phyloP scores from a whole-genome alignment of 1,139 yeast species.

The Hyphopichia khmerensis region DNA sequence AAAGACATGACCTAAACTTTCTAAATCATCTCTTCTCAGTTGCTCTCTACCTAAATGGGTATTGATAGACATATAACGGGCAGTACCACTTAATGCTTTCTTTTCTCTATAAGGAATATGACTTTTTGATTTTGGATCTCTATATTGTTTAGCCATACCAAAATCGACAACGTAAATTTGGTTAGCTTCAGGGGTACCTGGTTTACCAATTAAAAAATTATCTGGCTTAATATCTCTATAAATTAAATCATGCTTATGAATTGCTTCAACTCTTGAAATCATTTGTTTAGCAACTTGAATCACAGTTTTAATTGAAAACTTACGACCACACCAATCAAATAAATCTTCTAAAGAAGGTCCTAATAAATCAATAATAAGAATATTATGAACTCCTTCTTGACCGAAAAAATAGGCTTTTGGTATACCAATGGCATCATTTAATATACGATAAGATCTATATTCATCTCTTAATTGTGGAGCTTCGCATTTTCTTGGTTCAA shows the following conservation, averaged over 20 bases:
- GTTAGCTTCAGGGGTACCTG: conserved; percentile 63
- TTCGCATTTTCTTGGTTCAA: conserved; percentile 76
- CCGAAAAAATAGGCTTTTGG: conserved; percentile 80
- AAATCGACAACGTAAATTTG: conserved; percentile 48
- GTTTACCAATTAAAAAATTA: conserved; percentile 70
- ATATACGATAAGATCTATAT: conserved; percentile 67
- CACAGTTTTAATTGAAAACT: conserved; percentile 66
- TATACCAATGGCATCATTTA: conserved; percentile 60
- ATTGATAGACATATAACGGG: conserved; percentile 64
- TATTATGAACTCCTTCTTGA: conserved; percentile 77
- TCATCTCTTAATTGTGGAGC: conserved; percentile 82
- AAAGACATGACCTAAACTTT: conserved; percentile 63
- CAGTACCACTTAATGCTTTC: conserved; percentile 64
- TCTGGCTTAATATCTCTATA: conserved; percentile 80
- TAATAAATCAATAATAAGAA: conserved; percentile 66
- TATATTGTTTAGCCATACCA: conserved; percentile 69
- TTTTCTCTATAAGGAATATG: conserved; percentile 65
- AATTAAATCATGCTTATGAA: conserved; percentile 68
- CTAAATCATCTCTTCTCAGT: conserved; percentile 62
- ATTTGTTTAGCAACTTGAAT: conserved; percentile 75
- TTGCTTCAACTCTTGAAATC: conserved; percentile 64
- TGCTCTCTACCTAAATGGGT: conserved; percentile 67
- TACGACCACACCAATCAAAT: conserved; percentile 80
- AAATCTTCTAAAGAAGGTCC: conserved; percentile 80
- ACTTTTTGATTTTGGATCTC: conserved; percentile 58